Evolutionary conservation across 495 filamentous ascomycete species (phyloP), one percentile per base, ranked within the genome.

Genomic region (Neurospora sp.): DNA sequence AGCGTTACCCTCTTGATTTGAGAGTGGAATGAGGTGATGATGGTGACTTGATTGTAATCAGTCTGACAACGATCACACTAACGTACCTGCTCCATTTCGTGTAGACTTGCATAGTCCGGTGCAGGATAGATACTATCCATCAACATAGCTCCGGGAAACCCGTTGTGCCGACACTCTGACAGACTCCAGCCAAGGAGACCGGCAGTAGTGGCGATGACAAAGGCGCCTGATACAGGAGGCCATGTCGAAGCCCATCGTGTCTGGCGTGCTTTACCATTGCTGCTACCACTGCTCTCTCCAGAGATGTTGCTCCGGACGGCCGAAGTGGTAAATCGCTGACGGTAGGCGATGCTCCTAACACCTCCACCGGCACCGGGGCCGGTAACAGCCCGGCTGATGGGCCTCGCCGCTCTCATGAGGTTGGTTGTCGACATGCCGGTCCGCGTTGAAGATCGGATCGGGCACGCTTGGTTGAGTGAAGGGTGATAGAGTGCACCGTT

Each of bases 51-150:
- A 70, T 37, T 10, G 35, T 70, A 11, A 39, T 3, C 40, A 44
- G 39, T 23, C 11, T n/a, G 37, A 44, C 40, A 59, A 20, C 16
- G 18, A n/a, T 70, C 31, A 42, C 27, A 18, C 10, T 3, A n/a
- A 82, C 86, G 81, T 79, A 88, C 87, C 76, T 75, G 76, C 72
- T 88, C 80, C 84, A 88, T 83, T 73, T 86, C 85, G 12, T 80
- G 77, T 72, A 86, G 70, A 72, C 78, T 86, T 46, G 86, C 87
- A 77, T 88, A 89, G 59, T 79, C 79, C 1, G 83, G 83, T 71
- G 78, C 76, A 14, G 75, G 46, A 12, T 72, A 81, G 46, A 81
- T 81, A 54, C 82, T 80, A 66, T 86, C 82, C 18, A 84, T 78
- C 39, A 83, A 76, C 72, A 83, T 80, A 23, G 81, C 76, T 20